Conservation (phyloP, 192 early-diverging fungal species). For the Ramicandelaber brevisporus region DNA sequence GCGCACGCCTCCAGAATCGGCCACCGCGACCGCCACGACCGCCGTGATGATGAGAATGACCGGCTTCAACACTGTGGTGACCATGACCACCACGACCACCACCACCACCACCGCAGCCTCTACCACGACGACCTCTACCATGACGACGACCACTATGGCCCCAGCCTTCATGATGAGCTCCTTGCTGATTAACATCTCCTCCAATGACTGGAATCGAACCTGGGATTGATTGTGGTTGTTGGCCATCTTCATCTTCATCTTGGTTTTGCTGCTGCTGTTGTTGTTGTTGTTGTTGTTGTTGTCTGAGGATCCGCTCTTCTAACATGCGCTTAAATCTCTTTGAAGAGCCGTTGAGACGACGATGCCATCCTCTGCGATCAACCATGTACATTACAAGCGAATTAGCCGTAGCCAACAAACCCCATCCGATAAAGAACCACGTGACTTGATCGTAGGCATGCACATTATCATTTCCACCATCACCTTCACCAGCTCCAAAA, state of each 20-base stretch:
- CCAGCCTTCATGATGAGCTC: no score
- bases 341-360: neutral
- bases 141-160: no score
- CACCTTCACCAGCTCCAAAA: neutral
- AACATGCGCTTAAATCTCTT: neutral
- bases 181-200: neutral
- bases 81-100: slow-evolving; percentile 11
- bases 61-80: slow-evolving; percentile 10
- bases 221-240: neutral
- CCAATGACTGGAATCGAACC: neutral
- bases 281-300: neutral
- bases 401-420: slow-evolving; percentile 7
- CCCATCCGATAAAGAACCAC: slow-evolving; percentile 19
- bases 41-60: slow-evolving; percentile 9
- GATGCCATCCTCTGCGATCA: slow-evolving; percentile 2
- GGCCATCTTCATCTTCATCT: neutral
- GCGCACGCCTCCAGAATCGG: slow-evolving; percentile 12
- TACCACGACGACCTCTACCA: no score
- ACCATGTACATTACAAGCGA: neutral
- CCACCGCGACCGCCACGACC: slow-evolving; percentile 6
- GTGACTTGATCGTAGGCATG: slow-evolving; percentile 20
- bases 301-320: neutral
- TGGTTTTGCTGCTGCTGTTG: neutral
- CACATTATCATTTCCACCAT: slow-evolving; percentile 3
- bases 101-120: slow-evolving; percentile 9